Evolutionary conservation across 148 eudicot genomes (phyloP).

Genomic region (Camellia granthamiana): DNA sequence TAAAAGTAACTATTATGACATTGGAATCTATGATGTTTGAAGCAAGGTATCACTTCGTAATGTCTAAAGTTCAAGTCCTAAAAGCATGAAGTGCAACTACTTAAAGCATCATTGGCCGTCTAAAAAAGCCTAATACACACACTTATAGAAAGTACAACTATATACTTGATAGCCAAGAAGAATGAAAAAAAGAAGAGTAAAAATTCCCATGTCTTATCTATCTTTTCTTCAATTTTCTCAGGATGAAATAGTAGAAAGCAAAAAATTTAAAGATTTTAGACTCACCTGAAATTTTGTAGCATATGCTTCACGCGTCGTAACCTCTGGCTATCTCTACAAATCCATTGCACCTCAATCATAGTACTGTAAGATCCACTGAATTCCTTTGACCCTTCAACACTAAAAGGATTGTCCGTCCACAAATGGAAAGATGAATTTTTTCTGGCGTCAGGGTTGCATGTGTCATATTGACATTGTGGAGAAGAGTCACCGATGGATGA

Average conservation of each 20-base stretch:
- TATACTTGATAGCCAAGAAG: too few species aligned
- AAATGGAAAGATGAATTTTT: conserved; percentile 32
- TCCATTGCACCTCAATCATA: conserved; percentile 51
- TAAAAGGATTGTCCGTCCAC: conserved; percentile 38
- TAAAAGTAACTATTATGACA: neutral
- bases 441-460: conserved; percentile 40
- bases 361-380: conserved; percentile 49
- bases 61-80: neutral
- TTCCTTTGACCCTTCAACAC: conserved; percentile 38
- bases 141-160: too few species aligned
- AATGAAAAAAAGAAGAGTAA: neutral
- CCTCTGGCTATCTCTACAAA: conserved; percentile 45
- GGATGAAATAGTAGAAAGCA: neutral
- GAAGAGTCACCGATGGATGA: conserved; percentile 41
- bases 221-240: neutral
- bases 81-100: neutral
- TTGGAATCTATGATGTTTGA: neutral
- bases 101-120: neutral
- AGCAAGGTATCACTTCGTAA: neutral
- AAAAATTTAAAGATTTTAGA: neutral
- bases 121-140: neutral
- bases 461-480: conserved; percentile 27
- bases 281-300: conserved; percentile 63
- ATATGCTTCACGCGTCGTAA: conserved; percentile 43
- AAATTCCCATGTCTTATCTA: neutral